phyloP scores from a whole-genome alignment of 441 rosid genomes.

The Geranium incanum region DNA sequence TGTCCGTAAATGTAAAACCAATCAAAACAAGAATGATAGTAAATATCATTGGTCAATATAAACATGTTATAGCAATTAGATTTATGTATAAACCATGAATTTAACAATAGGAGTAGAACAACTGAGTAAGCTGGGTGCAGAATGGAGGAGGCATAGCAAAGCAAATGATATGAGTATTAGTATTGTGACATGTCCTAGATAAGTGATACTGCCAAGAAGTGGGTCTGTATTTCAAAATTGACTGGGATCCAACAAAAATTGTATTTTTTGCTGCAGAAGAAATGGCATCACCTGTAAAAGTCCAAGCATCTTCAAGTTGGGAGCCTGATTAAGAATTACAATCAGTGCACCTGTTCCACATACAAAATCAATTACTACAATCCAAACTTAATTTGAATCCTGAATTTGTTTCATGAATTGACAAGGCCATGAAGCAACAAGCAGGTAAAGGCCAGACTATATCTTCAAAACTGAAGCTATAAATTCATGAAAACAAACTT shows the following conservation, averaged over 20 bases:
- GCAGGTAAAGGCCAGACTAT: neutral
- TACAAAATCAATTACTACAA: conserved; percentile 18
- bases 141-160: neutral
- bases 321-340: conserved; percentile 64
- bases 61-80: neutral
- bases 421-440: neutral
- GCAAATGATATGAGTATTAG: conserved; percentile 6
- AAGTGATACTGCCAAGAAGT: neutral
- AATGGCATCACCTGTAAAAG: conserved; percentile 66
- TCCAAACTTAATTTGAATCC: conserved; percentile 3
- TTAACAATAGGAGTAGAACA: neutral
- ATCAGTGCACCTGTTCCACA: conserved; percentile 71
- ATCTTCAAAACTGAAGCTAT: neutral
- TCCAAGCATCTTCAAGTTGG: conserved; percentile 95
- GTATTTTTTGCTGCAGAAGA: neutral
- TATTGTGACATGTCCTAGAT: neutral
- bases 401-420: neutral
- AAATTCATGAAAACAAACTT: neutral
- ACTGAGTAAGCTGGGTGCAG: neutral
- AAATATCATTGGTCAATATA: neutral
- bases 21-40: neutral
- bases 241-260: neutral
- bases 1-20: neutral
- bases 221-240: conserved; percentile 7
- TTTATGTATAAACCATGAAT: conserved; percentile 9